Conservation (phyloP, 495 filamentous ascomycete genomes). For the Aspergillus indologenus region DNA sequence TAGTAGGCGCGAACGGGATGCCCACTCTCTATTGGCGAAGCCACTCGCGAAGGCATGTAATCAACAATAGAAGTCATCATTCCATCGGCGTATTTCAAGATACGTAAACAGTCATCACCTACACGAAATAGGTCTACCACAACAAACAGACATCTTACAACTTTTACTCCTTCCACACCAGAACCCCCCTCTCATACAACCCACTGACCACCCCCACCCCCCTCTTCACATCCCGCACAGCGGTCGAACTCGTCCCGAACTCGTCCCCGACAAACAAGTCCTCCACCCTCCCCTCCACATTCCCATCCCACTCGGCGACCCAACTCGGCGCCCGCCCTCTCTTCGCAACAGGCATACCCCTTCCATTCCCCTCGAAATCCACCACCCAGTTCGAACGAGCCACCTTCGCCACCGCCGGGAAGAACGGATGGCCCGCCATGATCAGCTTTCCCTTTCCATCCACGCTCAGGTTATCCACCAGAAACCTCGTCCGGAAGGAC, state of each 20-base stretch:
- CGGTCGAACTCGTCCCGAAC: conserved; percentile 33
- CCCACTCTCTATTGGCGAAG: no score
- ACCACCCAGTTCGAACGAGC: conserved; percentile 13
- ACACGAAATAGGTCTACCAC: no score
- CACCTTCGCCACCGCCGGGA: conserved; percentile 27
- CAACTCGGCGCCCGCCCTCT: conserved; percentile 31
- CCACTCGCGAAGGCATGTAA: no score
- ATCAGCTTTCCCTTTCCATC: conserved; percentile 36
- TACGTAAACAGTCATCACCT: no score
- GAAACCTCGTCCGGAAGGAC: conserved; percentile 27
- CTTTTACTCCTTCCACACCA: conserved; percentile 41
- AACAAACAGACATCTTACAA: no score
- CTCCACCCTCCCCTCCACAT: conserved; percentile 26
- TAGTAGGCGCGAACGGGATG: no score
- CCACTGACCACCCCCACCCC: conserved; percentile 39
- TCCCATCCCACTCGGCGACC: conserved; percentile 36
- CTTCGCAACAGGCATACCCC: conserved; percentile 15
- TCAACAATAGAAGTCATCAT: no score
- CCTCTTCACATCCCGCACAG: conserved; percentile 34
- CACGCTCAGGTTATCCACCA: conserved; percentile 41
- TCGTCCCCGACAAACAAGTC: conserved; percentile 33
- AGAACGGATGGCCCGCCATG: conserved; percentile 42
- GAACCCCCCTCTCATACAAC: conserved; percentile 42
- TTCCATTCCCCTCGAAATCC: conserved; percentile 22
- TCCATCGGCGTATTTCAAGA: no score